These are phyloP conservation scores for Fusarium ramigenum DNA, from an alignment of 2,329 filamentous ascomycete species.

Conservation along the genomic window DNA sequence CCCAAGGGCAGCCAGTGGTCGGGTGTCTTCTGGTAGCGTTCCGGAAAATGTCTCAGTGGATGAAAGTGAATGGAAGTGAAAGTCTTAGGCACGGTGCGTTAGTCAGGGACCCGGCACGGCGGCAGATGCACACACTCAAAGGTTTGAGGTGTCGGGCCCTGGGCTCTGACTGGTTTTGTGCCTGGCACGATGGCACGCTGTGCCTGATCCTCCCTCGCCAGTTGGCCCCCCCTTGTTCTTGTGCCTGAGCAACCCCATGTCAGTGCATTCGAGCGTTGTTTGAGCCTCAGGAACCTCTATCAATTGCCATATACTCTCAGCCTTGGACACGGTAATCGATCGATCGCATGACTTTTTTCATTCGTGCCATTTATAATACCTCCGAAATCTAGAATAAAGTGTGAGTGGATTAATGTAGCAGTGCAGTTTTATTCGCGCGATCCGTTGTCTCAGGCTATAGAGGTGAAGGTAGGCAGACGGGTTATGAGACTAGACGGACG, in stretches of 20 bases:
- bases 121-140: slow-evolving; percentile 42
- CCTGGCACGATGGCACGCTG: slow-evolving; percentile 30
- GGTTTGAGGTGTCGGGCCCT: slow-evolving; percentile 19
- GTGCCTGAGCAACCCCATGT: slow-evolving; percentile 31
- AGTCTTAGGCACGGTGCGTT: slow-evolving; percentile 42
- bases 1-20: slow-evolving; percentile 24
- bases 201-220: slow-evolving; percentile 17
- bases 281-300: background rate
- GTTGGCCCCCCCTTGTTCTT: slow-evolving; percentile 11
- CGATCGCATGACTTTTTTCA: slow-evolving; percentile 4
- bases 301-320: background rate
- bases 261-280: background rate
- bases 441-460: slow-evolving; percentile 23
- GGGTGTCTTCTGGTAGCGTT: slow-evolving; percentile 4
- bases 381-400: background rate
- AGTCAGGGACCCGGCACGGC: slow-evolving; percentile 39
- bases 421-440: background rate
- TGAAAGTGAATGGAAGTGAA: background rate
- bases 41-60: slow-evolving; percentile 41
- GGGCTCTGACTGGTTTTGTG: slow-evolving; percentile 32
- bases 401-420: slow-evolving; percentile 26
- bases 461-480: background rate
- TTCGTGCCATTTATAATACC: background rate
- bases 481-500: slow-evolving; percentile 8
- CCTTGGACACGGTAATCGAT: background rate